These are phyloP conservation scores for Reutealis trisperma DNA, from an alignment of 345 rosid species.

Conservation along the genomic window DNA sequence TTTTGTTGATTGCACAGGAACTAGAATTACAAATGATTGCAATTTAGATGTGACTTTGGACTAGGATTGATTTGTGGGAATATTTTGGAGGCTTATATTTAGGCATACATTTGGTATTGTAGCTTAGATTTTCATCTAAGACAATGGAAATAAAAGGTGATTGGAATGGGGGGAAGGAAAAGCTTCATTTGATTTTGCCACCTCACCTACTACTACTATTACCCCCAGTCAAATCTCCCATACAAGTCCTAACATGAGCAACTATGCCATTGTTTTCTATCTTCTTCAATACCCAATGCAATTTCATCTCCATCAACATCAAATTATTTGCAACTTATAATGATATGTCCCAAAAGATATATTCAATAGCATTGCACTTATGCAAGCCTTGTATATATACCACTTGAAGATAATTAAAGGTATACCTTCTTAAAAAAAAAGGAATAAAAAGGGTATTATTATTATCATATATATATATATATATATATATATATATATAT, in stretches of 20 bases:
- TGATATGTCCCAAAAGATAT: not conserved
- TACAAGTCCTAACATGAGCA: not conserved
- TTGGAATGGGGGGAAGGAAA: not conserved
- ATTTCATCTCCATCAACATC: not conserved
- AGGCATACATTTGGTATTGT: not conserved
- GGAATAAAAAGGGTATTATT: too few relatives aligned
- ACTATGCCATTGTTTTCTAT: not conserved
- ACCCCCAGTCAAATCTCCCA: not conserved
- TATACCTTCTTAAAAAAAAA: too few relatives aligned
- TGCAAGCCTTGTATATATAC: not conserved
- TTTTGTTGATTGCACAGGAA: not conserved
- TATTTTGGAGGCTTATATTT: conserved; percentile 19
- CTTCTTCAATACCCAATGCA: not conserved
- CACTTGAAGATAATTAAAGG: not conserved
- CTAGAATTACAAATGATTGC: not conserved
- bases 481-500: too few relatives aligned
- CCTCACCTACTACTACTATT: conserved; percentile 5
- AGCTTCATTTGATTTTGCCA: conserved; percentile 19
- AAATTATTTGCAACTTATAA: too few relatives aligned
- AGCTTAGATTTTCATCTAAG: not conserved
- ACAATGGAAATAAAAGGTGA: not conserved
- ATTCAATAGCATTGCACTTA: not conserved
- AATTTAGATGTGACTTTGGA: conserved; percentile 9
- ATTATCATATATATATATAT: too few relatives aligned
- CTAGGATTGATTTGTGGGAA: not conserved